A percentile compares a stretch with the other conserved stretches of the same genome.
These are phyloP conservation scores for Xanthoceras sorbifolium DNA, from an alignment of 345 rosid genomes.

Conservation along the genomic window DNA sequence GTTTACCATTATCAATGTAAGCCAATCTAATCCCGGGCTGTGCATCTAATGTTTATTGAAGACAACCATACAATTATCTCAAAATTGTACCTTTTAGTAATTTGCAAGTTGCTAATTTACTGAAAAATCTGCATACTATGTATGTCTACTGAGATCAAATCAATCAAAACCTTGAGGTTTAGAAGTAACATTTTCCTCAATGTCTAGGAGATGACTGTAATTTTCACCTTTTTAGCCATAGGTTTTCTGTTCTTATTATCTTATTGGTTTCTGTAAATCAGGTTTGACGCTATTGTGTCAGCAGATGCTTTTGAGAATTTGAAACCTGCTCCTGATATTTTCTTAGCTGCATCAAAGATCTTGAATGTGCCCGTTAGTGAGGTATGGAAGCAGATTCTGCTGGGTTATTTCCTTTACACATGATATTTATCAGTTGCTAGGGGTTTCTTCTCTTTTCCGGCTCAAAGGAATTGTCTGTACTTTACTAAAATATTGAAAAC, in stretches of 20 bases:
- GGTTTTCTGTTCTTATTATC: conserved; percentile 19
- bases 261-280: conserved; percentile 33
- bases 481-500: neutral
- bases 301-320: conserved; percentile 97
- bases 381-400: conserved; percentile 41
- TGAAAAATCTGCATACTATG: neutral
- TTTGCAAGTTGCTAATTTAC: neutral
- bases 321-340: conserved; percentile 98
- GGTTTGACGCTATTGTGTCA: conserved; percentile 97
- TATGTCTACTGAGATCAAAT: neutral
- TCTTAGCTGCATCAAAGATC: conserved; percentile 89
- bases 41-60: neutral
- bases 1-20: conserved; percentile 69
- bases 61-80: neutral
- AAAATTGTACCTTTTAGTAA: neutral
- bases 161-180: neutral
- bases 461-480: neutral
- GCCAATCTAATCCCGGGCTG: conserved; percentile 18
- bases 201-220: neutral
- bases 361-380: conserved; percentile 72
- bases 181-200: neutral
- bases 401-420: neutral
- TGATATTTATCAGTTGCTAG: neutral
- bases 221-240: neutral
- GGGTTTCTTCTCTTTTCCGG: neutral